phyloP scores from a whole-genome alignment of 176 grass and related monocot species.

The Triticum urartu region DNA sequence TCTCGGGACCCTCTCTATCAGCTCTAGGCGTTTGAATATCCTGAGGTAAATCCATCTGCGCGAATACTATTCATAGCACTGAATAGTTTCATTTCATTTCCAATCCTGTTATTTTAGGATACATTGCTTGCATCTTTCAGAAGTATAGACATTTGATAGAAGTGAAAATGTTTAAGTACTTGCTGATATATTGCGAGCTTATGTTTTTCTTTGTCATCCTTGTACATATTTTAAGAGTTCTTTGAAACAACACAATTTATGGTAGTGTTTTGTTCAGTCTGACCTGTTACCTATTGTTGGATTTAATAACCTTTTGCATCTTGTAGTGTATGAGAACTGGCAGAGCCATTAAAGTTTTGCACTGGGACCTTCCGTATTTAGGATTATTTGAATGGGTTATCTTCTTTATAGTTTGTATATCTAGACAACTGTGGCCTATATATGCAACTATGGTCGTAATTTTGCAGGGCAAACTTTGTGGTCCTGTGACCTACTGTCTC shows the following conservation, averaged over 20 bases:
- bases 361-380: constrained; percentile 1
- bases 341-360: neutral
- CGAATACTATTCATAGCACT: neutral
- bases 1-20: constrained; percentile 88
- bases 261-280: constrained; percentile 3
- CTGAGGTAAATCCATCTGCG: constrained; percentile 57
- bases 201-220: neutral
- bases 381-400: neutral
- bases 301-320: constrained; percentile 10
- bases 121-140: constrained; percentile 6
- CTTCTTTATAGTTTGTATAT: neutral
- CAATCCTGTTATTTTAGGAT: neutral
- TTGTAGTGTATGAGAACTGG: constrained; percentile 25
- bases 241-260: constrained; percentile 3
- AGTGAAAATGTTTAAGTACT: neutral
- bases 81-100: neutral
- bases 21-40: constrained; percentile 91
- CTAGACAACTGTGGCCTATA: constrained; percentile 2
- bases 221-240: constrained; percentile 12
- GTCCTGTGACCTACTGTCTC: neutral
- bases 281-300: neutral
- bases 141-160: neutral
- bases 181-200: neutral
- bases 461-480: constrained; percentile 14
- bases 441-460: neutral